Base-by-base conservation (phyloP, 495 filamentous ascomycete genomes). In the Letharia columbiana region DNA sequence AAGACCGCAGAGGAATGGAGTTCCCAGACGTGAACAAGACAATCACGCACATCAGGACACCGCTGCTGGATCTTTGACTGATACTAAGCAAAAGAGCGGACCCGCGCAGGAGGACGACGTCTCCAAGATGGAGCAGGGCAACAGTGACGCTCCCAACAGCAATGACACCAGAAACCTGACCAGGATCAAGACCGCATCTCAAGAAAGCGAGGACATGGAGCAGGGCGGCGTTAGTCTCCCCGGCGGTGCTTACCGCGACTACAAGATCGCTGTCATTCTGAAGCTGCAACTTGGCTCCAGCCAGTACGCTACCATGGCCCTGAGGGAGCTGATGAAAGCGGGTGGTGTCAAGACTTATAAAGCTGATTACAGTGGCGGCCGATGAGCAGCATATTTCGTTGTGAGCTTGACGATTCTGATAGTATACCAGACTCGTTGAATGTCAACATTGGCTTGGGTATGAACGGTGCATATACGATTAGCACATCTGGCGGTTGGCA, bases 281-380 rank as follows among this genome's bases (percentile, higher is more conserved):
- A 96, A 88, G 74, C 86, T 98, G 75, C 86, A 92, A 73, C 80
- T 98, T 28, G 87, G 87, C 33, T 84, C 86, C 2, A 93, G 91
- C 74, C 90, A 92, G 73, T 98, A 98, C 73, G 94, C 94, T 0
- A 98, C 95, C 3, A 89, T 98, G 82, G 94, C 91, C 12, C 79
- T 98, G 68, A 81, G 94, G 52, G 94, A 98, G 79, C 77, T 98
- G 71, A 88, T 86, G 79, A 89, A 86, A 73, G 66, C 65, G 10
- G 88, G 87, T 3, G 85, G 82, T 45, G 80, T 86, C 6, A 78
- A 75, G 68, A 77, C 81, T 1, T 91, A 83, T 72, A 84, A 88
- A 74, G 84, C 88, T 9, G 89, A 91, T 58, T 86, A 82, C 71
- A 77, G 79, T 20, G 75, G 75, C 33, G 78, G 79, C 11, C 69